A percentile compares a stretch with the other conserved stretches of the same genome.
phyloP scores from a whole-genome alignment of 2,329 filamentous ascomycete genomes.

The Cryphonectria carpinicola region DNA sequence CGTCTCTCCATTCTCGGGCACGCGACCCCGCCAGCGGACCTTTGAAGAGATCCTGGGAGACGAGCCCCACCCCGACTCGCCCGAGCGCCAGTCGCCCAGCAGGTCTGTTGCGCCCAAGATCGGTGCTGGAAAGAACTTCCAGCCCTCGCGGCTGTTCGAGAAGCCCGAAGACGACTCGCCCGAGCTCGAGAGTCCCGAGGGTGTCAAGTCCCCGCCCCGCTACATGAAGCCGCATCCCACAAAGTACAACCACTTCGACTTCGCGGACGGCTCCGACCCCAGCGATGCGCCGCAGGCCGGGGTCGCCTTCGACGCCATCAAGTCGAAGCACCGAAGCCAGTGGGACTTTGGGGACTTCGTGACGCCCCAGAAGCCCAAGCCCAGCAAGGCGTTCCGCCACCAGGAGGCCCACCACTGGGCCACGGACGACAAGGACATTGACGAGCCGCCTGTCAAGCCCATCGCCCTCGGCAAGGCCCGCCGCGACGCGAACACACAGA shows the following conservation, averaged over 20 bases:
- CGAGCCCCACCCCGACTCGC: constrained; percentile 43
- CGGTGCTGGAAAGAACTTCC: constrained; percentile 64
- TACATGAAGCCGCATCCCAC: constrained; percentile 70
- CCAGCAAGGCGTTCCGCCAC: constrained; percentile 61
- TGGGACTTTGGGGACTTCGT: constrained; percentile 90
- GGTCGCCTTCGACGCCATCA: constrained; percentile 46
- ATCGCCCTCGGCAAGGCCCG: constrained; percentile 64
- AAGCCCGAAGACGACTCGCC: constrained; percentile 48
- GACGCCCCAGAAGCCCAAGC: constrained; percentile 75
- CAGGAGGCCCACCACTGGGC: constrained; percentile 82
- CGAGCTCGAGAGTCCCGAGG: constrained; percentile 47
- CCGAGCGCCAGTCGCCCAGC: constrained; percentile 56
- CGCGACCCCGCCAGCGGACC: constrained; percentile 67
- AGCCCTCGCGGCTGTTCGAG: constrained; percentile 67
- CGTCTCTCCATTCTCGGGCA: constrained; percentile 65
- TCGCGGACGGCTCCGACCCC: constrained; percentile 67
- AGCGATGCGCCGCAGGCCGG: constrained; percentile 51
- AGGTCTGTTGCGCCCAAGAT: constrained; percentile 54
- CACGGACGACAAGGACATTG: constrained; percentile 66
- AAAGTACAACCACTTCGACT: constrained; percentile 86
- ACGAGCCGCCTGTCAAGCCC: constrained; percentile 61
- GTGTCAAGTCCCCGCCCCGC: constrained; percentile 45
- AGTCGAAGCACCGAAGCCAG: constrained; percentile 70
- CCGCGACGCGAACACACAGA: constrained; percentile 80
- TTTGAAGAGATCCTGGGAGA: constrained; percentile 73